phyloP scores from a whole-genome alignment of 2,329 filamentous ascomycete species.

The Fusarium sp. region DNA sequence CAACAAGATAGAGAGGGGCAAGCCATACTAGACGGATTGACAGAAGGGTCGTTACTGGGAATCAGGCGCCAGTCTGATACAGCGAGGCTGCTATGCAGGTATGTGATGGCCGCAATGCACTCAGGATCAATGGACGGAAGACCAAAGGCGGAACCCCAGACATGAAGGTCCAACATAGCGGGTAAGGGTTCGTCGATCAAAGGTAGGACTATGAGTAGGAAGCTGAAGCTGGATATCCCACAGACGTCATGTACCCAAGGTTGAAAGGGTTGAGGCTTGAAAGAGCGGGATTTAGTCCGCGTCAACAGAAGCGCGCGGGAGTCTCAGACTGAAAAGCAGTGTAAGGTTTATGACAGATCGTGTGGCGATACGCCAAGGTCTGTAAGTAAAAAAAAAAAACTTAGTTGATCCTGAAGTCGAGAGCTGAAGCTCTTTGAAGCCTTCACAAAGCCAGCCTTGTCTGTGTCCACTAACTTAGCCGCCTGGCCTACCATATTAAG shows the following conservation, averaged over 20 bases:
- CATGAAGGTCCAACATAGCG: constrained; percentile 74
- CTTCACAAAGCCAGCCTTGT: constrained; percentile 36
- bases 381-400: constrained; percentile 11
- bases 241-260: constrained; percentile 23
- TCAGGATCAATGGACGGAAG: constrained; percentile 92
- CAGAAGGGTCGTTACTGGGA: constrained; percentile 77
- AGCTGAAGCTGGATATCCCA: constrained; percentile 20
- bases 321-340: constrained; percentile 7
- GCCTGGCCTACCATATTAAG: no score
- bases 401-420: constrained; percentile 10
- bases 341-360: constrained; percentile 16
- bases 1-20: constrained; percentile 8
- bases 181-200: constrained; percentile 12
- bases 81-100: constrained; percentile 74
- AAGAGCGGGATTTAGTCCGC: constrained; percentile 3
- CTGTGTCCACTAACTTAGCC: constrained; percentile 1
- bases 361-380: constrained; percentile 26
- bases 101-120: constrained; percentile 86
- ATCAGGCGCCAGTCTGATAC: constrained; percentile 75
- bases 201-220: background rate
- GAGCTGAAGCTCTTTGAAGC: constrained; percentile 20
- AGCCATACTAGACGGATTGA: constrained; percentile 76
- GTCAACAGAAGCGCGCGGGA: constrained; percentile 19
- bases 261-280: constrained; percentile 3
- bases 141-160: constrained; percentile 91